Conservation (phyloP, 2,329 filamentous ascomycete species). For the Pseudonectria buxi region DNA sequence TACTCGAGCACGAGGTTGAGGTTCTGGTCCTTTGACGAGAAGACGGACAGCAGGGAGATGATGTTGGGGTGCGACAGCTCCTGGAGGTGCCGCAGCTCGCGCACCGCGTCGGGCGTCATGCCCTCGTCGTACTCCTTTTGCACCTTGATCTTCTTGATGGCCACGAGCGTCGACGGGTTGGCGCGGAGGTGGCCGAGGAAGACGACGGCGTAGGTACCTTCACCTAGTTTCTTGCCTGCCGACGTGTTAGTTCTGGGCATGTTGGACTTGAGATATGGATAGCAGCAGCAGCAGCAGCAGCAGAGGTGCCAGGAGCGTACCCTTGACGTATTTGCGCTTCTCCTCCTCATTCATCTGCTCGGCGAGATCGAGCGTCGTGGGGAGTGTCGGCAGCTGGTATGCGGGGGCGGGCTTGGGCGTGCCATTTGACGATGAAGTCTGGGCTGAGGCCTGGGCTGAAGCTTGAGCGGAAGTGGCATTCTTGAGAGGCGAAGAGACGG, state of each 20-base stretch:
- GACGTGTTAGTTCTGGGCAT: not conserved
- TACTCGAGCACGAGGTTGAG: conserved; percentile 93
- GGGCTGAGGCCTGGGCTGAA: conserved; percentile 29
- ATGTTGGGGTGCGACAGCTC: conserved; percentile 94
- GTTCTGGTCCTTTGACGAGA: conserved; percentile 93
- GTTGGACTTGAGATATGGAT: not conserved
- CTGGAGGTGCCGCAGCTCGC: conserved; percentile 91
- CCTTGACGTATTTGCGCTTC: conserved; percentile 85
- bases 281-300: not conserved
- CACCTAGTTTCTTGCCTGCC: conserved; percentile 79
- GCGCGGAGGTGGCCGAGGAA: conserved; percentile 75
- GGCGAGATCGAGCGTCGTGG: conserved; percentile 51
- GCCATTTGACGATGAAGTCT: conserved; percentile 34
- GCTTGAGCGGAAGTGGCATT: conserved; percentile 28
- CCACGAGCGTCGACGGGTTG: conserved; percentile 69
- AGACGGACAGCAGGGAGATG: conserved; percentile 85
- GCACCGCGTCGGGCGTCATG: conserved; percentile 87
- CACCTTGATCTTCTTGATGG: conserved; percentile 89
- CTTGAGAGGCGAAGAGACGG: conserved; percentile 40
- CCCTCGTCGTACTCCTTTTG: conserved; percentile 84
- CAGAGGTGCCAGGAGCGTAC: too few relatives aligned
- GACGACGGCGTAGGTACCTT: conserved; percentile 95
- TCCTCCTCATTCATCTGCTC: conserved; percentile 77
- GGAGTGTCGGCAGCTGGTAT: conserved; percentile 23
- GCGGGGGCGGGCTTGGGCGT: conserved; percentile 34